Evolutionary conservation across 306 rosid genomes (phyloP).

Genomic region (Calophaca sinica): DNA sequence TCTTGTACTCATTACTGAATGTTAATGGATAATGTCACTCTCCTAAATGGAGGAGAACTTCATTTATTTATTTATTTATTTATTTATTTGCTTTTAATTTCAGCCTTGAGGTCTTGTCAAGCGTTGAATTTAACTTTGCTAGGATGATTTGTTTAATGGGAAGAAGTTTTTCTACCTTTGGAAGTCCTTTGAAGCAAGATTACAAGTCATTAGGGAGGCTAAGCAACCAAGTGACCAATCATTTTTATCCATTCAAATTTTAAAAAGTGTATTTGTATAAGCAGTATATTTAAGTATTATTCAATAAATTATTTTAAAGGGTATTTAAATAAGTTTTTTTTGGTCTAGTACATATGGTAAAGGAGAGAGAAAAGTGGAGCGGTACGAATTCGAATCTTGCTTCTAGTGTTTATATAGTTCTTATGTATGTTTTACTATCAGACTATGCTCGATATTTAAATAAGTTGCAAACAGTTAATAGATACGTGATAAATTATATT

Average conservation of each 20-base stretch:
- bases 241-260: not conserved
- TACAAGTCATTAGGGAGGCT: constrained; percentile 18
- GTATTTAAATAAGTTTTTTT: not conserved
- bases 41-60: not conserved
- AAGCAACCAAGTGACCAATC: not conserved
- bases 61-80: too few species aligned
- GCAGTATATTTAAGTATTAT: not conserved
- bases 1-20: not conserved
- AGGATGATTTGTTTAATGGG: constrained; percentile 20
- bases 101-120: constrained; percentile 10
- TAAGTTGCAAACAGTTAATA: not conserved
- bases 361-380: too few species aligned
- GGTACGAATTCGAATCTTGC: too few species aligned
- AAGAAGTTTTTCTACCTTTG: not conserved
- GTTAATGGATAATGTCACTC: not conserved
- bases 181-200: constrained; percentile 46
- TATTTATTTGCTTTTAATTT: not conserved
- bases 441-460: too few species aligned
- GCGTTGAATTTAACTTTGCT: constrained; percentile 6
- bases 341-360: too few species aligned
- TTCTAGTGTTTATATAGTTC: too few species aligned
- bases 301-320: not conserved
- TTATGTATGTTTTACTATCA: too few species aligned
- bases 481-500: too few species aligned
- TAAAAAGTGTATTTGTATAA: not conserved